Percentiles rank a stretch among this genome's conserved stretches.
These are phyloP conservation scores for Gossypioides kirkii DNA, from an alignment of 345 rosid species.

Conservation along the genomic window DNA sequence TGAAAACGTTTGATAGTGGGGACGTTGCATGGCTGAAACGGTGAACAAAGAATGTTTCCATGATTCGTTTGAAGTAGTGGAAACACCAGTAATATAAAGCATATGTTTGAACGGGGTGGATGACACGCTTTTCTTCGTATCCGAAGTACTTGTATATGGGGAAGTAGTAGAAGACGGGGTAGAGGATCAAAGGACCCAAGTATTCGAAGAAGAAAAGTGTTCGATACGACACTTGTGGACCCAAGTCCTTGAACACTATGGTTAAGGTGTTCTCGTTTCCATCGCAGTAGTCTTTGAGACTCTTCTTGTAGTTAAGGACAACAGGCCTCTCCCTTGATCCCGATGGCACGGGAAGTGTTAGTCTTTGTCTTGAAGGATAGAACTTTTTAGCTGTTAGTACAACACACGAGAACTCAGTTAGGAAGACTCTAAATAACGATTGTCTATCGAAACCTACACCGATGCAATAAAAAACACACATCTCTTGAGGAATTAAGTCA, in stretches of 20 bases:
- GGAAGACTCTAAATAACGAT: background rate
- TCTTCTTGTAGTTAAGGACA: conserved; percentile 59
- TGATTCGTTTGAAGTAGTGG: conserved; percentile 91
- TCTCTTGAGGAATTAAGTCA: background rate
- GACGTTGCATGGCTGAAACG: conserved; percentile 96
- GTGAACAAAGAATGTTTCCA: conserved; percentile 93
- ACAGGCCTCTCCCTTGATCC: conserved; percentile 77
- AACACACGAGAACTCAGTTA: conserved; percentile 11
- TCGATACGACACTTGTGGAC: conserved; percentile 91
- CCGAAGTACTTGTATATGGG: conserved; percentile 79
- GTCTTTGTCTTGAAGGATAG: conserved; percentile 95
- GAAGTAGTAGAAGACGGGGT: conserved; percentile 83
- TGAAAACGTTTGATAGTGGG: conserved; percentile 82
- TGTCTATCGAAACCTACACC: background rate
- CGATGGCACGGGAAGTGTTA: conserved; percentile 68
- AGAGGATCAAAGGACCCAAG: conserved; percentile 81
- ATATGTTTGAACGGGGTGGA: conserved; percentile 86
- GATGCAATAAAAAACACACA: background rate
- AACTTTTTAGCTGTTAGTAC: conserved; percentile 65
- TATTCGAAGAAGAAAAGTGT: conserved; percentile 96
- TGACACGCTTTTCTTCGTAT: conserved; percentile 49
- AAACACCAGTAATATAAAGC: conserved; percentile 93
- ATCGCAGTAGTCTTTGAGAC: conserved; percentile 65
- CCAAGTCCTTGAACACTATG: conserved; percentile 85
- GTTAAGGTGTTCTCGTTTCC: conserved; percentile 53